These are phyloP conservation scores for Fusarium setosum DNA, from an alignment of 2,329 filamentous ascomycete species.

Conservation along the genomic window DNA sequence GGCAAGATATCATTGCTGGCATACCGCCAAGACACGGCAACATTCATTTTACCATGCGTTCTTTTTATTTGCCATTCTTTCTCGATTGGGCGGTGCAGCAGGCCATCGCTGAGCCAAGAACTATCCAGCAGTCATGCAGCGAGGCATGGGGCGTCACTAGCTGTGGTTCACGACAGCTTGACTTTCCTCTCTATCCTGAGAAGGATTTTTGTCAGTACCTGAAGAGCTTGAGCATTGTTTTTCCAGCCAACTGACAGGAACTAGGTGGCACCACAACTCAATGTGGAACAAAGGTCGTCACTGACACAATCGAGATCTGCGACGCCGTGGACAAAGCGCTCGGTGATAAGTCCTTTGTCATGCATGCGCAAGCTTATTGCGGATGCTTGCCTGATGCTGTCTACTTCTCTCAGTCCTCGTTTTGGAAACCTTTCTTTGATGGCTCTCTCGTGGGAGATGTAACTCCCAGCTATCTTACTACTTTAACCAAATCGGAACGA, in stretches of 20 bases:
- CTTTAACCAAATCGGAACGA: background rate
- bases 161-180: background rate
- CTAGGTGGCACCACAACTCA: background rate
- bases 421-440: background rate
- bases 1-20: background rate
- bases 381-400: background rate
- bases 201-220: background rate
- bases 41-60: background rate
- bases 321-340: conserved; percentile 1
- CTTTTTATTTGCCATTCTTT: background rate
- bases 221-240: fast-evolving
- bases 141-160: background rate
- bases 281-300: background rate
- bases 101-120: background rate
- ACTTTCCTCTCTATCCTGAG: background rate
- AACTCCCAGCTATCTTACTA: too few species aligned
- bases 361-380: background rate
- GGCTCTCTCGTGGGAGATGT: background rate
- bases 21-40: background rate
- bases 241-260: background rate
- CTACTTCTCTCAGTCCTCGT: background rate
- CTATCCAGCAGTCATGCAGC: background rate
- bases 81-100: background rate
- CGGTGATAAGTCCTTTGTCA: background rate
- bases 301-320: conserved; percentile 2